Evolutionary conservation across 768 basidiomycete species (phyloP).

Genomic region (Mycena haematopus): DNA sequence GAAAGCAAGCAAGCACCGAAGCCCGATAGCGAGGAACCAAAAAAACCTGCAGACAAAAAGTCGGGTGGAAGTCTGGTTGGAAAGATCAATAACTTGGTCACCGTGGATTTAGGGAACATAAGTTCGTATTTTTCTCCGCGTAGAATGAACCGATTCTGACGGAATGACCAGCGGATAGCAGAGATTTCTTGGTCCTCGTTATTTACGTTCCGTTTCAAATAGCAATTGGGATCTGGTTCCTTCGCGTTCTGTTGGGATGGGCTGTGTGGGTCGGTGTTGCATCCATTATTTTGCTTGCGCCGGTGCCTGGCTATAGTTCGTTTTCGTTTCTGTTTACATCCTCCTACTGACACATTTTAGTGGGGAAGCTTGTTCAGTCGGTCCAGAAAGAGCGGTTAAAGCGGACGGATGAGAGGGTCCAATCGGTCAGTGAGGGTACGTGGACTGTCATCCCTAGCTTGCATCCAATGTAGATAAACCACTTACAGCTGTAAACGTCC

Average conservation of each 20-base stretch:
- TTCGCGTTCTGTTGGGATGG: constrained; percentile 39
- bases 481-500: constrained; percentile 54
- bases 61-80: constrained; percentile 59
- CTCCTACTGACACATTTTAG: not conserved
- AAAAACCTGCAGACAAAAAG: constrained; percentile 23
- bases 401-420: constrained; percentile 65
- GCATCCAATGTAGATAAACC: not conserved
- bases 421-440: constrained; percentile 65
- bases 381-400: constrained; percentile 59
- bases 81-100: constrained; percentile 78
- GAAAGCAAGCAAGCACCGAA: constrained; percentile 6
- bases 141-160: too few species aligned
- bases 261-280: constrained; percentile 24
- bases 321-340: not conserved
- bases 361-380: constrained; percentile 21
- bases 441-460: constrained; percentile 26
- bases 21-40: constrained; percentile 6
- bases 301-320: constrained; percentile 60
- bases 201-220: constrained; percentile 34
- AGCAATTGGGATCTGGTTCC: constrained; percentile 47
- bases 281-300: constrained; percentile 42
- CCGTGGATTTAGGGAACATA: constrained; percentile 53
- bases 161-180: not conserved
- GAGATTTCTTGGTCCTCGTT: constrained; percentile 13
- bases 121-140: not conserved